These are phyloP conservation scores for Pleurotus ostreatus DNA, from an alignment of 768 basidiomycete species.

Conservation along the genomic window DNA sequence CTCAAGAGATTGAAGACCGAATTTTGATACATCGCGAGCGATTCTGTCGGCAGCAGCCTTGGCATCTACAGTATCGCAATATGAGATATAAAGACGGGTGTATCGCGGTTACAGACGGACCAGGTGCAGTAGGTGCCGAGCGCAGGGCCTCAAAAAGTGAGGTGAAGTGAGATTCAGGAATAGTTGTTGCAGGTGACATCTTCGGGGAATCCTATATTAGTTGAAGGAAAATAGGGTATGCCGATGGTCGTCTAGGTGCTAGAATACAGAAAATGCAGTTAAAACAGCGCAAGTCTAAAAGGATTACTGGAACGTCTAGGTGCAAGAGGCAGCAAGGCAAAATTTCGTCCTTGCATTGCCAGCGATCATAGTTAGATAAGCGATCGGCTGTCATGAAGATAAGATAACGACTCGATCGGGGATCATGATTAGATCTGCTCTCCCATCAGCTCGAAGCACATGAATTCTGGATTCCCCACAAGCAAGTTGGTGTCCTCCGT, in stretches of 20 bases:
- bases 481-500: too few relatives aligned
- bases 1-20: slow-evolving; percentile 60
- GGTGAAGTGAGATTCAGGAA: slow-evolving; percentile 9
- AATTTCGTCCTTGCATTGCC: neutral
- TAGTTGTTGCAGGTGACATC: slow-evolving; percentile 11
- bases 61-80: slow-evolving; percentile 47
- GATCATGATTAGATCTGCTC: too few relatives aligned
- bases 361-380: neutral
- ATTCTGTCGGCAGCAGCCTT: slow-evolving; percentile 81
- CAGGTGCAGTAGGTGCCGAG: slow-evolving; percentile 14
- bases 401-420: too few relatives aligned
- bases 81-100: neutral
- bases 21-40: slow-evolving; percentile 65
- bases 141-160: slow-evolving; percentile 12
- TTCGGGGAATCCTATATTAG: neutral
- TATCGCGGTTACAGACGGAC: slow-evolving; percentile 1
- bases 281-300: neutral
- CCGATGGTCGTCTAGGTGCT: slow-evolving; percentile 3
- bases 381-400: neutral
- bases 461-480: too few relatives aligned
- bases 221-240: neutral
- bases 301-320: neutral
- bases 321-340: neutral
- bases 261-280: slow-evolving; percentile 6
- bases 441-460: too few relatives aligned